Evolutionary conservation across 2,329 filamentous ascomycete genomes (phyloP).

Genomic region (Knoxdaviesia capensis): DNA sequence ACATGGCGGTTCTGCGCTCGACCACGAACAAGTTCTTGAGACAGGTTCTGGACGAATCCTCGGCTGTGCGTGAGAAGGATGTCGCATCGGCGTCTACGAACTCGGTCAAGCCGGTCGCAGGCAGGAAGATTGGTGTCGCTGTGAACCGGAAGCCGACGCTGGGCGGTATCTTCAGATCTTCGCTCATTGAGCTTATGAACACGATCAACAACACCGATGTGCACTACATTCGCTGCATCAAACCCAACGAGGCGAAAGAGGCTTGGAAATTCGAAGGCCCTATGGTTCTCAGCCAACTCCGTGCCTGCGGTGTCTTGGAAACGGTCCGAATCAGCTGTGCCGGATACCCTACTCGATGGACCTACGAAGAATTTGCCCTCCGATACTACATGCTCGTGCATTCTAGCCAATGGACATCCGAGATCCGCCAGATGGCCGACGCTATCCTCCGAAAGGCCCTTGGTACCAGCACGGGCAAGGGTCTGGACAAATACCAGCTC

Average conservation of each 20-base stretch:
- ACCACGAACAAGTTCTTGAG: constrained; percentile 73
- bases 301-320: constrained; percentile 96
- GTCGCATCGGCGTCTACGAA: constrained; percentile 39
- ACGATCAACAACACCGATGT: constrained; percentile 97
- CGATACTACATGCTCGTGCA: constrained; percentile 97
- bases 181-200: constrained; percentile 90
- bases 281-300: constrained; percentile 92
- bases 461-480: constrained; percentile 52
- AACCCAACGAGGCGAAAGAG: constrained; percentile 92
- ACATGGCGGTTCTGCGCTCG: constrained; percentile 76
- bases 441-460: constrained; percentile 78
- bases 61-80: constrained; percentile 80
- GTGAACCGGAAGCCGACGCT: constrained; percentile 93
- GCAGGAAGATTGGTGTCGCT: constrained; percentile 75
- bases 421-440: constrained; percentile 87
- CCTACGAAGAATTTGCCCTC: constrained; percentile 92
- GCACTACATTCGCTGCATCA: constrained; percentile 97
- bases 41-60: constrained; percentile 68
- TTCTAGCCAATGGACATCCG: constrained; percentile 75
- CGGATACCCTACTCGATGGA: constrained; percentile 95
- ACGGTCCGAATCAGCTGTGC: constrained; percentile 95
- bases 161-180: constrained; percentile 96
- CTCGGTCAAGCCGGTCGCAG: constrained; percentile 62
- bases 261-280: constrained; percentile 97
- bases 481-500: constrained; percentile 86